Conservation (phyloP, 148 eudicot species). For the Vaccinium macrocarpon region DNA sequence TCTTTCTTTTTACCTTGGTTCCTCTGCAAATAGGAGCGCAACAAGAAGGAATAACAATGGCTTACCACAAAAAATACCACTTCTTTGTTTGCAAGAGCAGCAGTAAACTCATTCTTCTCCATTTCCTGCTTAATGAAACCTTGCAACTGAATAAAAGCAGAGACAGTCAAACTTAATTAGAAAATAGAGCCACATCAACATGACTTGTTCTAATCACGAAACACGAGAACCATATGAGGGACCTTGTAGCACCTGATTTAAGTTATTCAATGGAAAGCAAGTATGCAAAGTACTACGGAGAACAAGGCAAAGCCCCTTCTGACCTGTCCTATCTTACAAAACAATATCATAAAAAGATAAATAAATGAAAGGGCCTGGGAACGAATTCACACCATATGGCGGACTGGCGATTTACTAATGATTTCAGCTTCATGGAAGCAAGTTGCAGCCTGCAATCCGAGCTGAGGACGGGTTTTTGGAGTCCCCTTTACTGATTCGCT, state of each 20-base stretch:
- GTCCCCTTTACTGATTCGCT: not conserved
- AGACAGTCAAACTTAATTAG: not conserved
- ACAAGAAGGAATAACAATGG: constrained; percentile 1
- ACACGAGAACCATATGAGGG: not conserved
- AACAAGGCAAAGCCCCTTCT: not conserved
- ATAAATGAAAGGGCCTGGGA: too few relatives aligned
- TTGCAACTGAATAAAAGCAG: constrained; percentile 55
- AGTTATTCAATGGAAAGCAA: not conserved
- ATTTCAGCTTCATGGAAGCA: too few relatives aligned
- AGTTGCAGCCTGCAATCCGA: too few relatives aligned
- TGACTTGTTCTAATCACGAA: not conserved
- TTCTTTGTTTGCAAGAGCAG: constrained; percentile 64
- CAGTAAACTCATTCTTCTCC: constrained; percentile 51
- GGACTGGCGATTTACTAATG: too few relatives aligned
- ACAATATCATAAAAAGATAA: too few relatives aligned
- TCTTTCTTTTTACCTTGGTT: not conserved
- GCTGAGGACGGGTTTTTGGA: too few relatives aligned
- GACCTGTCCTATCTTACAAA: too few relatives aligned
- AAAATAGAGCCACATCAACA: not conserved
- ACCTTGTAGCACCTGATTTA: not conserved
- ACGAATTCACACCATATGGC: too few relatives aligned
- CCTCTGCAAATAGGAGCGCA: not conserved
- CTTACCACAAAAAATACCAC: constrained; percentile 68
- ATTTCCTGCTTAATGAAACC: constrained; percentile 47
- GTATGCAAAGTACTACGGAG: not conserved